Base-by-base conservation (phyloP, 2,329 filamentous ascomycete genomes). In the Ceratocystis cubensis region DNA sequence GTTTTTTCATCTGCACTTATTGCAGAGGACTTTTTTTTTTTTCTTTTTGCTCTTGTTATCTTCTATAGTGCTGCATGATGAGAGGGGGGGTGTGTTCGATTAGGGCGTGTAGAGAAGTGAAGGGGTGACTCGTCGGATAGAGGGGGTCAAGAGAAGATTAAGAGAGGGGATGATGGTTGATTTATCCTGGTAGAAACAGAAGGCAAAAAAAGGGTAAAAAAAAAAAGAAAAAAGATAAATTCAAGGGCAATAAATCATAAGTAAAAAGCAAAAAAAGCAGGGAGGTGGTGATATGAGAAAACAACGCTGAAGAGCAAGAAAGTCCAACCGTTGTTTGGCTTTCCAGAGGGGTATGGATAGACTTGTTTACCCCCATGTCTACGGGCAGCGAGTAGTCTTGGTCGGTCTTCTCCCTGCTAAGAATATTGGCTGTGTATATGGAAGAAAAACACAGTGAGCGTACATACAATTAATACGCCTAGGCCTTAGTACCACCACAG, bases 221-320 rank as follows among this genome's bases (percentile, higher is more conserved):
- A 22, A 22, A 48, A 28, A n/a, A n/a, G n/a, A n/a, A 63, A 46
- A 50, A 25, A 10, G 67, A 66, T 61, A 59, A 53, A 53, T 41
- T 41, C 10, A 41, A 41, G 37, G 10, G 37, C 37, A 41, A 41
- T 41, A 41, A 41, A 41, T 15, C 37, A 57, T 67, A 66, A 63
- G 69, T 70, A 61, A 65, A 53, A 59, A 65, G 8, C 17, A 25
- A 41, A 5, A 20, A 3, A 41, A 41, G 37, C 25, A 15, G 15
- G 15, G 50, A 65, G 37, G 30, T n/a, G 59, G 30, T 7, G 22
- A 44, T n/a, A 22, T n/a, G 10, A 20, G 37, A 37, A 45, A 22
- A 28, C 33, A 63, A 25, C 13, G 33, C 6, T 46, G 65, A 65
- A 22, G 64, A 48, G 48, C 20, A 53, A 53, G 48, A 53, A 53